phyloP scores from a whole-genome alignment of 805 yeast genomes.

The Kazachstania bromeliacearum region DNA sequence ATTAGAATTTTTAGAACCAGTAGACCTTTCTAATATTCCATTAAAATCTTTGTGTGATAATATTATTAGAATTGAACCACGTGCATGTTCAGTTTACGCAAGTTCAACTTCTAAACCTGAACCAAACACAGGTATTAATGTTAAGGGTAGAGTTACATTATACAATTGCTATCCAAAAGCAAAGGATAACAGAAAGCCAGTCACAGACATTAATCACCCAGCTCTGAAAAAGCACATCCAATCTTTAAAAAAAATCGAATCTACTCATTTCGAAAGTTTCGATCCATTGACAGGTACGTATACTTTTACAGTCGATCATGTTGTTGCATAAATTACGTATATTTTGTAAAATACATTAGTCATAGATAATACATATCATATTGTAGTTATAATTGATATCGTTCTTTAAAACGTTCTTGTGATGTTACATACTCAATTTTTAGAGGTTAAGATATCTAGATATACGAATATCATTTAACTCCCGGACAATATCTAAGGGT shows the following conservation, averaged over 20 bases:
- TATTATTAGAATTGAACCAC: conserved; percentile 49
- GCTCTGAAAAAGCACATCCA: conserved; percentile 59
- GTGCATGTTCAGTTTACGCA: conserved; percentile 64
- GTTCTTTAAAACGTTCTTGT: too few relatives aligned
- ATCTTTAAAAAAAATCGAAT: conserved; percentile 48
- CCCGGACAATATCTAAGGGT: too few relatives aligned
- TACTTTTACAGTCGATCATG: conserved; percentile 40
- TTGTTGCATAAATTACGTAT: conserved; percentile 4
- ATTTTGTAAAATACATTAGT: not conserved
- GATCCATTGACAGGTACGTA: conserved; percentile 69
- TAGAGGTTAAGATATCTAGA: too few relatives aligned
- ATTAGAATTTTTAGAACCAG: conserved; percentile 68
- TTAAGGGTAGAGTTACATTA: conserved; percentile 61
- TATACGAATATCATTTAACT: too few relatives aligned
- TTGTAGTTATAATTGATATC: too few relatives aligned
- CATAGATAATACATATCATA: too few relatives aligned
- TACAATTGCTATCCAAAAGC: conserved; percentile 76
- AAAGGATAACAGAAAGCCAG: conserved; percentile 58
- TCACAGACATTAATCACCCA: conserved; percentile 70
- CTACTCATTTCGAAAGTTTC: conserved; percentile 59
- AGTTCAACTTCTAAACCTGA: conserved; percentile 48
- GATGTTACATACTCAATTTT: too few relatives aligned
- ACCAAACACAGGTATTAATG: conserved; percentile 74
- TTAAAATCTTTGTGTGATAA: conserved; percentile 57
- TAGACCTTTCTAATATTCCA: conserved; percentile 66